phyloP scores from a whole-genome alignment of 768 basidiomycete genomes.

The Leccinum longicurvipes region DNA sequence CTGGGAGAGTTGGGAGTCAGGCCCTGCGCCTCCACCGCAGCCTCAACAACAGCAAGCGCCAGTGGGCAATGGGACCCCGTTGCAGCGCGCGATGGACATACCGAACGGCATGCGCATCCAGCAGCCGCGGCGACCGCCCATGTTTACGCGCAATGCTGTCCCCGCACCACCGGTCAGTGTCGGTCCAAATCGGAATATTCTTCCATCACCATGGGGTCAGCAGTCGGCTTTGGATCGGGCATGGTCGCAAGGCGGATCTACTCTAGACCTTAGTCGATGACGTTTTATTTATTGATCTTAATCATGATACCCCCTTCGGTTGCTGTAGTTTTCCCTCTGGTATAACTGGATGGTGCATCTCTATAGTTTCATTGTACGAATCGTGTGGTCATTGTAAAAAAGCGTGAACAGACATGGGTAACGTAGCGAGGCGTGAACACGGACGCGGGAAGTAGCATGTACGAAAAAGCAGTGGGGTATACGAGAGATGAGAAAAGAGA shows the following conservation, averaged over 20 bases:
- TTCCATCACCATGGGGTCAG: conserved; percentile 39
- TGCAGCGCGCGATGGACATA: conserved; percentile 50
- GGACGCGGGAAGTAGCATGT: neutral
- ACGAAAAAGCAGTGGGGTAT: conserved; percentile 15
- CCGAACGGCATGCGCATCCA: conserved; percentile 52
- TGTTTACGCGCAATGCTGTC: conserved; percentile 42
- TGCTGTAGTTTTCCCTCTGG: neutral
- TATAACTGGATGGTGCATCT: neutral
- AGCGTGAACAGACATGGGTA: neutral
- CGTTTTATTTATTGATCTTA: neutral
- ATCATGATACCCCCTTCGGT: conserved; percentile 4
- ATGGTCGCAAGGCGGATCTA: conserved; percentile 41
- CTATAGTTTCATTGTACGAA: conserved; percentile 16
- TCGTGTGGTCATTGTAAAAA: neutral
- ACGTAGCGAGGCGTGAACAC: neutral
- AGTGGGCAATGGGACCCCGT: conserved; percentile 25
- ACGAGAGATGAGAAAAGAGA: conserved; percentile 14
- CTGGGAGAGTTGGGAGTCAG: conserved; percentile 31
- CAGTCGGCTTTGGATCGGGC: conserved; percentile 40
- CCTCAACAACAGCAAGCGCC: conserved; percentile 29
- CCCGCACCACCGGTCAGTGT: conserved; percentile 35
- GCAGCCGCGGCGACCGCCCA: conserved; percentile 54
- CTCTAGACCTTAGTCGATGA: conserved; percentile 40
- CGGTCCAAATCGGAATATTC: conserved; percentile 37
- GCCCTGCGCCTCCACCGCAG: conserved; percentile 18